Evolutionary conservation across 2,329 filamentous ascomycete species (phyloP), one percentile per base, ranked within the genome.

Genomic region (Penicillium sp.): DNA sequence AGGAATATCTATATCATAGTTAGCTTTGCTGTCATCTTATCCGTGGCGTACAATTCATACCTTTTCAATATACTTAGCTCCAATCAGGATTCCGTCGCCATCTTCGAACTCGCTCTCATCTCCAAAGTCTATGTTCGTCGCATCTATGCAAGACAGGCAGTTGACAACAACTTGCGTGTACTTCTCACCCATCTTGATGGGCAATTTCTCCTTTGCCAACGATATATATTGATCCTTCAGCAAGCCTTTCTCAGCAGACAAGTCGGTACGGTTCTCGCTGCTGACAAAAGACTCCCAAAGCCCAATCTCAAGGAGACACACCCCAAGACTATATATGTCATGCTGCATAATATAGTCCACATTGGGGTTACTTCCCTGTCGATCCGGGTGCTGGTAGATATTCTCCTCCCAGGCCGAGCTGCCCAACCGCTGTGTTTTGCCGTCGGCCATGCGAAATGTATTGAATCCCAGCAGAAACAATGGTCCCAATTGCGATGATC

Each of bases 271-370:
- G 4, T 34, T 14, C 8, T 14, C 31, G 13, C 7, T 11, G 11
- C 4, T 11, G 10, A 49, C 16, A 10, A 47, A 49, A 16, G 44
- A 49, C 8, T 54, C 38, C 45, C 51, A 54, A 22, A 84, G 56
- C 0, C 80, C 81, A n/a, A 36, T n/a, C 13, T 36, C 34, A 3
- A 36, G 34, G 1, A 36, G 11, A 36, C 34, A 36, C 4, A 36
- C 34, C 11, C 34, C 34, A 36, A 36, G 34, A 7, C 34, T 36
- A 13, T n/a, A 36, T 4, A 36, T 36, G 7, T 36, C 34, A n/a
- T 36, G 34, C 13, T 36, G 34, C 34, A 36, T 36, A 7, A n/a
- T 7, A n/a, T 36, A 36, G 34, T 36, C 34, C 4, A 13, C 34
- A 7, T n/a, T 7, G 6, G 34, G 34, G 3, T 14, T 36, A 13